Evolutionary conservation across 495 filamentous ascomycete genomes (phyloP).

Genomic region (Talaromyces trachyspermus): DNA sequence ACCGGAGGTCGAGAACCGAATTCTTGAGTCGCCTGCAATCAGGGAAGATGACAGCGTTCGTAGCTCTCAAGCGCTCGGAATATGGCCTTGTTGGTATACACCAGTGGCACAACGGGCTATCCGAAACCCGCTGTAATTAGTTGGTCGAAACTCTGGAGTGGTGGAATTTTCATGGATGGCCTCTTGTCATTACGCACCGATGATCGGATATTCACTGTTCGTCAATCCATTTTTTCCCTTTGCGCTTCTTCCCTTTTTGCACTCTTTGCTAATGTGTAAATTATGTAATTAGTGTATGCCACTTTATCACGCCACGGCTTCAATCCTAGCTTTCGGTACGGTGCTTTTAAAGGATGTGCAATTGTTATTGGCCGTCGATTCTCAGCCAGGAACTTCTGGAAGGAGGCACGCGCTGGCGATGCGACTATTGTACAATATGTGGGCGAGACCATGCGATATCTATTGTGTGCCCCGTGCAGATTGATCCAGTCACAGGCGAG

Average conservation of each 20-base stretch:
- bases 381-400: conserved; percentile 75
- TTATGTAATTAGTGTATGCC: conserved; percentile 72
- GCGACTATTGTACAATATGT: conserved; percentile 92
- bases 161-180: conserved; percentile 43
- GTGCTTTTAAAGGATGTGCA: conserved; percentile 55
- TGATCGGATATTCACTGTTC: conserved; percentile 79
- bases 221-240: too few species aligned
- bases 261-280: conserved; percentile 1
- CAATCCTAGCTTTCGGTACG: conserved; percentile 59
- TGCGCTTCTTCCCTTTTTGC: neutral
- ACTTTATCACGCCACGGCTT: conserved; percentile 83
- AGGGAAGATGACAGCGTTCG: conserved; percentile 59
- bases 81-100: conserved; percentile 75
- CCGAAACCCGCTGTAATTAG: conserved; percentile 84
- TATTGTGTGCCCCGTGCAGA: conserved; percentile 64
- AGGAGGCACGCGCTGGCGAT: conserved; percentile 61
- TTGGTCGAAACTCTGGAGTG: conserved; percentile 60
- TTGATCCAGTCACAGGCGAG: conserved; percentile 58
- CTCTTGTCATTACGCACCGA: conserved; percentile 48
- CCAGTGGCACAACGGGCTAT: conserved; percentile 81
- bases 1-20: conserved; percentile 54
- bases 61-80: conserved; percentile 41
- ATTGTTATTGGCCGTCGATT: conserved; percentile 74
- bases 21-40: conserved; percentile 45
- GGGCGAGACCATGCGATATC: conserved; percentile 88